Base-by-base conservation (phyloP, 352 stramenopile species). In the Phytopythium sindhum region DNA sequence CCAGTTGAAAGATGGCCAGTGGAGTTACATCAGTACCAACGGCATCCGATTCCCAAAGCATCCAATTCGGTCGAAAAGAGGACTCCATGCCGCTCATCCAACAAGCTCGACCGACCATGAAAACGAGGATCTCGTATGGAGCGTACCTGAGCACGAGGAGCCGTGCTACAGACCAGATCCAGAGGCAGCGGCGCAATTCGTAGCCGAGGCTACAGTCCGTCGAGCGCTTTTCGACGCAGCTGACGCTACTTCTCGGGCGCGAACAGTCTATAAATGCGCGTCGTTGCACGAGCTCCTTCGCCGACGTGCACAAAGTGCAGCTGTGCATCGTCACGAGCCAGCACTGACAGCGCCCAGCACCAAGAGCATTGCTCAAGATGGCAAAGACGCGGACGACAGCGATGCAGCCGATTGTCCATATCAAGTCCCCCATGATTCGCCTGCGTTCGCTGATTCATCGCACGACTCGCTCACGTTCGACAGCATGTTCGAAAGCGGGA, bases 401-500 rank as follows among this genome's bases (percentile, higher is more conserved):
- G 52, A 58, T 33, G 29, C 21, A 14, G 10, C 19, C 15, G 24
- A 72, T 26, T 55, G 57, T 17, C 77, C 66, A 1, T 91, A 91
- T 57, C 60, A 67, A 28, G 65, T 90, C 15, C 65, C 74, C 0
- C 61, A 75, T 4, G 70, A 62, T 8, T 70, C 63, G 11, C 50
- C 42, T 12, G 67, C 60, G 6, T 81, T 80, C 31, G 14, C 45
- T 19, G 45, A 65, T 29, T 24, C 15, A 11, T 8, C 19, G 9
- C 23, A 31, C 24, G 56, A 61, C 11, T 51, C 56, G 23, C 74
- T 98, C 29, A 91, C 84, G 15, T 98, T 98, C 60, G 91, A 98
- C 44, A 97, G 91, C 47, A 78, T 80, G 57, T 98, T 98, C 62
- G 94, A 98, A 69, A 96, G 87, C 64, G 93, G 91, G 2, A 98